Evolutionary conservation across 116 monocot genomes (phyloP).

Genomic region (Dioscorea cayenensis): DNA sequence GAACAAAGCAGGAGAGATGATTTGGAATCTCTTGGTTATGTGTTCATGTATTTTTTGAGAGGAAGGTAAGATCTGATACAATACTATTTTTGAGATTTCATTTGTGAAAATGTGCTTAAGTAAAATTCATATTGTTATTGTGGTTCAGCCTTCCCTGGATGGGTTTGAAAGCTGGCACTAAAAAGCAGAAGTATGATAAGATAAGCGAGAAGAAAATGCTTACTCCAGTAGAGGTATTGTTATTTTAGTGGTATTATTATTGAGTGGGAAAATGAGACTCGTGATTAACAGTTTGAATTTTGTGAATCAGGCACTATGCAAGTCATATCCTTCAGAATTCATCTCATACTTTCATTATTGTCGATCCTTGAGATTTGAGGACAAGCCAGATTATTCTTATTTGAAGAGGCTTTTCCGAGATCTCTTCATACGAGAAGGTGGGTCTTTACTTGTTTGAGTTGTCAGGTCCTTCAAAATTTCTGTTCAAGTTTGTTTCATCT

Average conservation of each 20-base stretch:
- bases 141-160: constrained; percentile 86
- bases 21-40: constrained; percentile 77
- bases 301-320: constrained; percentile 70
- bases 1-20: constrained; percentile 96
- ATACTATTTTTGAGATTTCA: not conserved
- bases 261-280: not conserved
- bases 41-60: constrained; percentile 75
- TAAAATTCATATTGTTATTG: constrained; percentile 1
- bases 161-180: constrained; percentile 85
- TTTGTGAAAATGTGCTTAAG: not conserved
- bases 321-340: constrained; percentile 76
- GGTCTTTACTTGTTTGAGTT: not conserved
- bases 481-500: not conserved
- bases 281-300: not conserved
- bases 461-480: not conserved
- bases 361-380: constrained; percentile 80
- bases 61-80: constrained; percentile 42
- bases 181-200: constrained; percentile 94
- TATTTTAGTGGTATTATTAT: not conserved
- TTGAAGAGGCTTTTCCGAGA: constrained; percentile 89
- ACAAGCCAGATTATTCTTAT: constrained; percentile 86
- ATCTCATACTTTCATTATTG: constrained; percentile 82
- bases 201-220: constrained; percentile 98
- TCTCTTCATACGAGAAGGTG: constrained; percentile 92
- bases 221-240: constrained; percentile 74